Conservation (phyloP, 2,329 filamentous ascomycete species). For the Penicillium psychrosexuale region DNA sequence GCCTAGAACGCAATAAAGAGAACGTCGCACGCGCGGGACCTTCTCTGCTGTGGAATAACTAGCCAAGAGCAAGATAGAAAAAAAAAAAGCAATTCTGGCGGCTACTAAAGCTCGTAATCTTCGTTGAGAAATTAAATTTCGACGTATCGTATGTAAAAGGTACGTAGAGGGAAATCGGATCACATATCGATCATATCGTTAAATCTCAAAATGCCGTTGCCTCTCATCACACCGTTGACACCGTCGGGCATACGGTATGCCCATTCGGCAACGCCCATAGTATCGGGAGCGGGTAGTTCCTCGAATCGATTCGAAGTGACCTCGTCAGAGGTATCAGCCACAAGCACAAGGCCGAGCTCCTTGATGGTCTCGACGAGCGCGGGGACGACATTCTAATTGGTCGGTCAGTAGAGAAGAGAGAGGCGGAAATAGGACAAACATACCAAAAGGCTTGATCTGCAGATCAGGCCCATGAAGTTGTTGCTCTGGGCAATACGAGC, state of each 20-base stretch:
- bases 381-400: conserved; percentile 82
- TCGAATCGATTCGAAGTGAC: conserved; percentile 23
- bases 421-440: conserved; percentile 35
- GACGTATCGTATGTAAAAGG: conserved; percentile 7
- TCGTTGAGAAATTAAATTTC: conserved; percentile 16
- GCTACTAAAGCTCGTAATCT: conserved; percentile 19
- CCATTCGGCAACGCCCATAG: conserved; percentile 39
- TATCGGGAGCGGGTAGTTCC: conserved; percentile 20
- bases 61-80: conserved; percentile 5
- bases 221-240: conserved; percentile 81
- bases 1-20: not conserved
- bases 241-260: conserved; percentile 65
- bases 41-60: not conserved
- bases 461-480: conserved; percentile 97
- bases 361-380: conserved; percentile 92
- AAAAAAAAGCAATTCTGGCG: conserved; percentile 10
- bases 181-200: conserved; percentile 83
- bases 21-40: conserved; percentile 3
- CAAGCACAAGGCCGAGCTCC: conserved; percentile 84
- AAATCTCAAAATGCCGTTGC: conserved; percentile 84
- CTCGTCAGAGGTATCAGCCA: conserved; percentile 77
- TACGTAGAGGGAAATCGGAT: conserved; percentile 13
- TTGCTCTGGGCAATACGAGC: conserved; percentile 91
- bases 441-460: conserved; percentile 81
- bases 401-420: conserved; percentile 9